Conservation (phyloP, 148 eudicot genomes). For the Spergularia marina region DNA sequence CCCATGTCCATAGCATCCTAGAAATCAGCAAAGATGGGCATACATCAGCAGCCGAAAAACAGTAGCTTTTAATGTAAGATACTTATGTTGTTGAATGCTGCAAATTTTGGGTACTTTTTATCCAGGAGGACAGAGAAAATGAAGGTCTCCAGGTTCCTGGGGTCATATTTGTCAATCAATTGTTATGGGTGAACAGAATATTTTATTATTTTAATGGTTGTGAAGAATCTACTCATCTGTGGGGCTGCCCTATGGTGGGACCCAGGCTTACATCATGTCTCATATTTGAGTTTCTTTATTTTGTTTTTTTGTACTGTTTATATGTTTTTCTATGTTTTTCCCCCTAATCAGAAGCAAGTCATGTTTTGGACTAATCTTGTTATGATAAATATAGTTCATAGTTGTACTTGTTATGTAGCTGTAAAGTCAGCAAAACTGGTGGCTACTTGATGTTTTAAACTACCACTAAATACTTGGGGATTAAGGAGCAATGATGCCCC, state of each 20-base stretch:
- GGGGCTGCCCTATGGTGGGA: constrained; percentile 17
- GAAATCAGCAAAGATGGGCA: neutral
- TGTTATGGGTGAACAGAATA: too few relatives aligned
- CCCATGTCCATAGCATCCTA: too few relatives aligned
- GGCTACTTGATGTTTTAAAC: constrained; percentile 4
- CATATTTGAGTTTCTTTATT: neutral
- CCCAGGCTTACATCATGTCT: constrained; percentile 27
- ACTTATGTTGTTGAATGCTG: neutral
- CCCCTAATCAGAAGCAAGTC: neutral
- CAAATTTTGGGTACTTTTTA: constrained; percentile 8
- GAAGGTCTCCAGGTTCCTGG: constrained; percentile 18
- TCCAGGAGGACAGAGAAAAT: neutral
- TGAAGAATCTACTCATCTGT: constrained; percentile 27
- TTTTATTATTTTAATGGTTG: constrained; percentile 4
- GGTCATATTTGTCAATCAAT: neutral
- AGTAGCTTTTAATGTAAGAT: constrained; percentile 13
- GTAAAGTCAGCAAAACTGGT: constrained; percentile 13
- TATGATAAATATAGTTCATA: neutral
- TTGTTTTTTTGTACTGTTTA: neutral
- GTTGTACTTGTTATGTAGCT: constrained; percentile 2
- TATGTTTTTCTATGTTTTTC: neutral
- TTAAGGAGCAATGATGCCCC: neutral
- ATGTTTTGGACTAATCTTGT: neutral
- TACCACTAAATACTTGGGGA: neutral
- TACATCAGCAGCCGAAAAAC: neutral